phyloP scores from a whole-genome alignment of 495 filamentous ascomycete genomes.

The Xylaria grammica region DNA sequence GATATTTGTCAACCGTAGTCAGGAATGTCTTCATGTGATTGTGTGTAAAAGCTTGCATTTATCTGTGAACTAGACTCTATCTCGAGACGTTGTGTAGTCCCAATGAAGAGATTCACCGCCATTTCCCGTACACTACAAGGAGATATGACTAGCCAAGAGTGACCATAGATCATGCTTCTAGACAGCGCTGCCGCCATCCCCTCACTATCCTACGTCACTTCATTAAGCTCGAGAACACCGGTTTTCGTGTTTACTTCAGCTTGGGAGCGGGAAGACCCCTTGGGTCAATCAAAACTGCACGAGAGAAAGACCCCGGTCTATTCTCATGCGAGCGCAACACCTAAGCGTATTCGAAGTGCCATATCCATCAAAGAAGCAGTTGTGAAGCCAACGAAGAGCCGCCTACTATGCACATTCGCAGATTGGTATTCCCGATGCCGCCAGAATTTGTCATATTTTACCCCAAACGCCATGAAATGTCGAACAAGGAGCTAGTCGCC shows the following conservation, averaged over 20 bases:
- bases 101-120: too few relatives aligned
- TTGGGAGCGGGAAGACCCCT: neutral
- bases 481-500: constrained; percentile 19
- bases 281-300: neutral
- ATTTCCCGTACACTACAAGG: too few relatives aligned
- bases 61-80: too few relatives aligned
- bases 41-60: neutral
- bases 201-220: neutral
- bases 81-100: too few relatives aligned
- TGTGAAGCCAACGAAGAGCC: constrained; percentile 10
- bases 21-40: neutral
- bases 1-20: too few relatives aligned
- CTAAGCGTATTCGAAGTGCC: neutral
- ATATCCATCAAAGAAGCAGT: constrained; percentile 5
- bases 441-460: constrained; percentile 24
- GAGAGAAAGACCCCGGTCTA: constrained; percentile 5
- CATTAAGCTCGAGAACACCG: neutral
- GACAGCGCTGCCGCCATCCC: neutral
- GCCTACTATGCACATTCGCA: constrained; percentile 18
- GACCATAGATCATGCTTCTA: neutral
- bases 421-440: constrained; percentile 18
- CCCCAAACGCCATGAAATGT: constrained; percentile 19
- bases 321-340: constrained; percentile 7
- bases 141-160: too few relatives aligned
- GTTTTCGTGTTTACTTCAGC: neutral